Conservation (phyloP, 495 filamentous ascomycete species). For the Choiromyces venosus region DNA sequence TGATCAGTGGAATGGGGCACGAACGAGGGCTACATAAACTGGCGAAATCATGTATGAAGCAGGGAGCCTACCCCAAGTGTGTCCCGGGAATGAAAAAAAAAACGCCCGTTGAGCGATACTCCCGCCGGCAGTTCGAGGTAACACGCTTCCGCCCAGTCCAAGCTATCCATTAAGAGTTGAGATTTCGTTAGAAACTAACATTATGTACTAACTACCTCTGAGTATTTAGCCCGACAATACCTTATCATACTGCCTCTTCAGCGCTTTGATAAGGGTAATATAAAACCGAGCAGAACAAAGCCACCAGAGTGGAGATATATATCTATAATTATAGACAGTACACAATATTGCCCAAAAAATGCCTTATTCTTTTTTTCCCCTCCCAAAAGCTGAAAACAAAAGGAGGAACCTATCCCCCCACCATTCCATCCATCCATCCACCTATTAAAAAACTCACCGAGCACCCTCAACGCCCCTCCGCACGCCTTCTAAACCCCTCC, state of each 20-base stretch:
- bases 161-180: background rate
- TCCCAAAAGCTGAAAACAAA: background rate
- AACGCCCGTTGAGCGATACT: background rate
- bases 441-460: constrained; percentile 23
- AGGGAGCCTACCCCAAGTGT: background rate
- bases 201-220: background rate
- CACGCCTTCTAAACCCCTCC: constrained; percentile 34
- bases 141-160: background rate
- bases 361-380: no score
- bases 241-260: background rate
- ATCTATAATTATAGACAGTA: background rate
- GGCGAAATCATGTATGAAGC: background rate
- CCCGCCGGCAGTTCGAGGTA: background rate
- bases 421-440: constrained; percentile 34
- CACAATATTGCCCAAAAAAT: background rate
- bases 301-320: background rate
- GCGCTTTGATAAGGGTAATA: background rate
- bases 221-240: background rate
- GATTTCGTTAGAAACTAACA: background rate
- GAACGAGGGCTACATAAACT: no score
- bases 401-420: constrained; percentile 5
- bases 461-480: constrained; percentile 32
- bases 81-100: no score
- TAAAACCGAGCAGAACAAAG: no score
- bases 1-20: no score